These are phyloP conservation scores for Petunia hybrid DNA, from an alignment of 305 asterid species.

Conservation along the genomic window DNA sequence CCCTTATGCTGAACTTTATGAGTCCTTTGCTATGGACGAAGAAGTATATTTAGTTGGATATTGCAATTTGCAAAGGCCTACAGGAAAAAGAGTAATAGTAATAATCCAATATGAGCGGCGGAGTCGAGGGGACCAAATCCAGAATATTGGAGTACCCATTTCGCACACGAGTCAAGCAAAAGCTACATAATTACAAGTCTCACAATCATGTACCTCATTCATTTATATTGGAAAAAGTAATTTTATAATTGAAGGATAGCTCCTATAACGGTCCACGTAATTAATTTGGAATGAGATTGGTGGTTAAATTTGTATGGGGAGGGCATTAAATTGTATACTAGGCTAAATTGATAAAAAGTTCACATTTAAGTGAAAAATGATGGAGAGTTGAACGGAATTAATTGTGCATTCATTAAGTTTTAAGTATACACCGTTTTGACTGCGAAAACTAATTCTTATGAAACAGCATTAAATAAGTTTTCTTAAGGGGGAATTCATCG, in stretches of 20 bases:
- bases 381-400: too few species aligned
- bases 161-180: constrained; percentile 16
- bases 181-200: neutral
- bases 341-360: too few species aligned
- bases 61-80: neutral
- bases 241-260: neutral
- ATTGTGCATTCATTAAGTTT: neutral
- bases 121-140: constrained; percentile 23
- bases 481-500: neutral
- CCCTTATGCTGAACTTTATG: too few species aligned
- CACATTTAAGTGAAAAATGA: too few species aligned
- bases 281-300: neutral
- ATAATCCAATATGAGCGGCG: neutral
- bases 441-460: too few species aligned
- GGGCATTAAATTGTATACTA: neutral
- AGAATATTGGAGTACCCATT: constrained; percentile 9
- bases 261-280: too few species aligned
- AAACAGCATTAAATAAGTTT: too few species aligned
- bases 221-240: neutral
- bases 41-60: too few species aligned
- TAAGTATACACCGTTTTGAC: too few species aligned
- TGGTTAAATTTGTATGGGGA: neutral
- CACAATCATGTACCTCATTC: neutral
- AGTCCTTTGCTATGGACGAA: too few species aligned
- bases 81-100: neutral